Base-by-base conservation (phyloP, 2,329 filamentous ascomycete species). In the Pestalotiopsis sp. region DNA sequence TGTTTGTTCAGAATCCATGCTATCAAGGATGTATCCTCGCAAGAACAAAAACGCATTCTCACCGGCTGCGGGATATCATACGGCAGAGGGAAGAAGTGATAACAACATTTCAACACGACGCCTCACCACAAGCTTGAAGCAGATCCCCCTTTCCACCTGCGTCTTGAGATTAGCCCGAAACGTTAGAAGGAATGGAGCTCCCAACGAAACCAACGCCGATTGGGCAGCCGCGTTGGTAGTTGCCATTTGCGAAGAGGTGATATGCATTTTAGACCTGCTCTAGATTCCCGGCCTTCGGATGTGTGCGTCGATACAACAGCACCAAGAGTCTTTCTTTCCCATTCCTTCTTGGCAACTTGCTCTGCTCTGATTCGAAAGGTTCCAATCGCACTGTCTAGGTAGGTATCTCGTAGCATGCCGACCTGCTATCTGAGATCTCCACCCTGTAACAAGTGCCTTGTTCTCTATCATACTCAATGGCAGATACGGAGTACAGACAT, bases 321-420 rank as follows among this genome's bases (percentile, higher is more conserved):
- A n/a, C 17, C 17, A 35, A 35, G 6, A 4, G 17, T 52, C 44
- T 20, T 20, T 52, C 35, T 10, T 35, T 56, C 24, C 13, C 48
- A 55, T 66, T 58, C 48, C 62, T 66, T 69, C 67, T 69, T 67
- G 69, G 70, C 73, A 73, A 74, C 70, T 68, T 71, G 67, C 26
- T 59, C 64, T 10, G 22, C 26, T 66, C 71, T 68, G 67, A 71
- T 59, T 64, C 70, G 65, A 61, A 38, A 61, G 4, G 55, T 69
- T 20, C 20, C 73, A 71, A 72, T 73, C 72, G 73, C 72, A 70
- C 73, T 74, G 74, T 72, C 73, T 73, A 73, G 73, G 72, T 74
- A 73, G 70, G 67, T 57, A 44, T 26, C 59, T 26, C 40, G 24
- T 57, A 13, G 14, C 44, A 17, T 57, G 63, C 62, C n/a, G 24